These are phyloP conservation scores for Apiotrichum porosum DNA, from an alignment of 1,284 basidiomycete genomes.

Conservation along the genomic window DNA sequence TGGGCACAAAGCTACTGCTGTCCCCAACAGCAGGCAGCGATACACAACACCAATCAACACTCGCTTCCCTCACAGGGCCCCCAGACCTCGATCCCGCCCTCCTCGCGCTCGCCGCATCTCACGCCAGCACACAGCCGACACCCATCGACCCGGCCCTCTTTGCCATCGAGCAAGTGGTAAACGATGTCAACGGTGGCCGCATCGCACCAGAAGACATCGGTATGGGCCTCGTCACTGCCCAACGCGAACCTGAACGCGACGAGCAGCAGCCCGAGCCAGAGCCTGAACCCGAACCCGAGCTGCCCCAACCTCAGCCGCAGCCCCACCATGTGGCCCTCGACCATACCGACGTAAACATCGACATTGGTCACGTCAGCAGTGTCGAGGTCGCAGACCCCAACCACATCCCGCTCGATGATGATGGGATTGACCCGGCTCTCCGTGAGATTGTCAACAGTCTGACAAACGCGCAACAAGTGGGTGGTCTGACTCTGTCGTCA, in stretches of 20 bases:
- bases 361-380: neutral
- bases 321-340: neutral
- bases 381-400: neutral
- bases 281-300: neutral
- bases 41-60: neutral
- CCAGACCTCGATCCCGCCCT: slow-evolving; percentile 12
- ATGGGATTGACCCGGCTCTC: slow-evolving; percentile 43
- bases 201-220: slow-evolving; percentile 16
- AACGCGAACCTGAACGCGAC: neutral
- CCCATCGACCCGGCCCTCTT: slow-evolving; percentile 35
- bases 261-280: neutral
- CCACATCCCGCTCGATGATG: slow-evolving; percentile 22
- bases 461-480: slow-evolving; percentile 42
- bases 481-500: neutral
- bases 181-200: slow-evolving; percentile 30
- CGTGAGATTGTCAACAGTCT: slow-evolving; percentile 46
- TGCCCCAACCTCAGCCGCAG: neutral
- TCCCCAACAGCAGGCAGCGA: neutral
- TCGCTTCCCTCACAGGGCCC: neutral
- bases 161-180: slow-evolving; percentile 35
- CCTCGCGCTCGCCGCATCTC: slow-evolving; percentile 2
- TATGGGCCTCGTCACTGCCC: neutral
- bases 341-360: neutral
- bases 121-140: neutral
- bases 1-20: neutral